Percentiles rank a stretch among this genome's conserved stretches.
Evolutionary conservation across 176 grass and related monocot genomes (phyloP).

Genomic region (Eleusine coracana): DNA sequence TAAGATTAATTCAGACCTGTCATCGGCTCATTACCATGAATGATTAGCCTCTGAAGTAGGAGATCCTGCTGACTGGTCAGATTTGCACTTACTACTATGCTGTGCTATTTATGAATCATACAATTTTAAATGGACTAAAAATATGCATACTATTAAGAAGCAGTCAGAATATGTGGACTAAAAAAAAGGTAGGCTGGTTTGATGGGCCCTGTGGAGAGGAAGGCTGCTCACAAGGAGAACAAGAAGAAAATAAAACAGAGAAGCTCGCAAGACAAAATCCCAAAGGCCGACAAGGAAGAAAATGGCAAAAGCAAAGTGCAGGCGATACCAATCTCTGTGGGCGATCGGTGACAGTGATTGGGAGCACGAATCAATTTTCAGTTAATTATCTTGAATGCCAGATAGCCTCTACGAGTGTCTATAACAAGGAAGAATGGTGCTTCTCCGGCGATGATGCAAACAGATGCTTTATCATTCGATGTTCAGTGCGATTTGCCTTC

Average conservation of each 20-base stretch:
- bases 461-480: background rate
- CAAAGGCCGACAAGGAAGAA: conserved; percentile 89
- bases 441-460: no score
- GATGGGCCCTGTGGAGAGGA: conserved; percentile 69
- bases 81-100: background rate
- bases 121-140: conserved; percentile 52
- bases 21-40: background rate
- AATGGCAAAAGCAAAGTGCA: conserved; percentile 90
- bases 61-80: background rate
- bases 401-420: background rate
- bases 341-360: background rate
- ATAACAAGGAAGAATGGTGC: no score
- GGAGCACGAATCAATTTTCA: background rate
- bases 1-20: conserved; percentile 35
- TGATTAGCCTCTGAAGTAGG: background rate
- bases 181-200: conserved; percentile 44
- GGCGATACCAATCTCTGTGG: conserved; percentile 13
- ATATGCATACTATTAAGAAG: conserved; percentile 33
- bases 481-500: background rate
- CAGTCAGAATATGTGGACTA: conserved; percentile 33
- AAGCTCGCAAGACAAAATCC: conserved; percentile 70
- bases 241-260: conserved; percentile 94
- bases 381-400: background rate
- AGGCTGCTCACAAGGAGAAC: conserved; percentile 72
- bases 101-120: background rate